phyloP scores from a whole-genome alignment of 2,329 filamentous ascomycete species.

The Colletotrichum melonis region DNA sequence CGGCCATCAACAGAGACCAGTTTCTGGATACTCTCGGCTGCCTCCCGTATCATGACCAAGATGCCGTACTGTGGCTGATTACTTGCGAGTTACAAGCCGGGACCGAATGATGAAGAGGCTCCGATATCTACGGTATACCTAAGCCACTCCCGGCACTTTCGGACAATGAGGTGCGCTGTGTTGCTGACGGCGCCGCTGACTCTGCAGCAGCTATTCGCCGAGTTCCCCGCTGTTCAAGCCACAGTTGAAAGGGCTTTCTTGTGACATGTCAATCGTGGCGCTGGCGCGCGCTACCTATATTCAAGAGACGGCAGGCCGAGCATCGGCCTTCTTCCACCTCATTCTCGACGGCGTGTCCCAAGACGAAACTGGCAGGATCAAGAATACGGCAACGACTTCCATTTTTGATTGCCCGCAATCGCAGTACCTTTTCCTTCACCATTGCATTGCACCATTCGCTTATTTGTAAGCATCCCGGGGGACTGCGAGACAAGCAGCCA shows the following conservation, averaged over 20 bases:
- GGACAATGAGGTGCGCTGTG: background rate
- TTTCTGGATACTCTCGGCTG: background rate
- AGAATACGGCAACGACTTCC: background rate
- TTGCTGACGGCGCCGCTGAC: background rate
- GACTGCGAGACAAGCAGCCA: background rate
- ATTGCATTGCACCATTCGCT: constrained; percentile 2
- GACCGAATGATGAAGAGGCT: background rate
- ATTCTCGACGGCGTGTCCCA: background rate
- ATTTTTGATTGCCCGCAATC: too few relatives aligned
- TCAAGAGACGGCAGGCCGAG: background rate
- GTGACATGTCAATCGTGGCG: background rate
- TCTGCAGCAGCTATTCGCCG: background rate
- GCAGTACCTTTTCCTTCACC: background rate
- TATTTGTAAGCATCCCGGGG: constrained; percentile 26
- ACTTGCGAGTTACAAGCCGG: background rate
- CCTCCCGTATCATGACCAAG: background rate
- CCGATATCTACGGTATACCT: background rate
- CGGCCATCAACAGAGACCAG: background rate
- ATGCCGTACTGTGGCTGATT: background rate
- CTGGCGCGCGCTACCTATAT: background rate
- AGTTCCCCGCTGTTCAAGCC: background rate
- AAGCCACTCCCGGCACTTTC: constrained; percentile 6
- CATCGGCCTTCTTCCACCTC: background rate
- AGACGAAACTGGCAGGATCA: background rate
- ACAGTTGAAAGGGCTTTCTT: background rate